Percentiles rank a stretch among this genome's conserved stretches.
These are phyloP conservation scores for Botrytis galanthina DNA, from an alignment of 2,329 filamentous ascomycete species.

Conservation along the genomic window DNA sequence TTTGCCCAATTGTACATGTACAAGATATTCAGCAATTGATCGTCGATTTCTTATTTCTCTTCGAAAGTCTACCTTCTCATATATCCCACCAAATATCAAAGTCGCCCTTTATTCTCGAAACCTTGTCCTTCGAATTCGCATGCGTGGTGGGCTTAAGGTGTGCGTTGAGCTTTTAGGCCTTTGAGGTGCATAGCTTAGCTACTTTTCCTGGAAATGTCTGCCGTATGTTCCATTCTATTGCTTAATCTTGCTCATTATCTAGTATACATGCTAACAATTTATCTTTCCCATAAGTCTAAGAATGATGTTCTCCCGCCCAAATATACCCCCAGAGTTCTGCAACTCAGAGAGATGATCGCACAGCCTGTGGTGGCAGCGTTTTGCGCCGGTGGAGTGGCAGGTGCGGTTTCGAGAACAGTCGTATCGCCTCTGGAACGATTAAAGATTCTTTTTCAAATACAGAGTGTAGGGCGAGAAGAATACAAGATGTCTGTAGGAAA, in stretches of 20 bases:
- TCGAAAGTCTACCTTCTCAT: not conserved
- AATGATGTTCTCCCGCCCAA: conserved; percentile 35
- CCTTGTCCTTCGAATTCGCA: conserved; percentile 5
- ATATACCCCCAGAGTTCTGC: conserved; percentile 36
- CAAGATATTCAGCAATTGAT: conserved; percentile 11
- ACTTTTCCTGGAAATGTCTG: conserved; percentile 33
- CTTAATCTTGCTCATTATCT: not conserved
- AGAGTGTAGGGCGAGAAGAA: conserved; percentile 84
- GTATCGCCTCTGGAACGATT: conserved; percentile 93
- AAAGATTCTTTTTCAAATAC: conserved; percentile 97
- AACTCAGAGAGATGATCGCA: conserved; percentile 55
- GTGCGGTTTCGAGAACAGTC: conserved; percentile 95
- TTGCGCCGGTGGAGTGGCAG: conserved; percentile 88
- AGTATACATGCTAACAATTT: not conserved
- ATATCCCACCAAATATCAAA: not conserved
- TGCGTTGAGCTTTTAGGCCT: conserved; percentile 26
- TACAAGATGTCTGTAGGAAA: conserved; percentile 91
- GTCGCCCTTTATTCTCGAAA: not conserved
- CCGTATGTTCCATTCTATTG: conserved; percentile 31
- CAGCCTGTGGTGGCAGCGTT: conserved; percentile 90
- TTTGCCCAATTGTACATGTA: conserved; percentile 5
- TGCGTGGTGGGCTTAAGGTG: conserved; percentile 13
- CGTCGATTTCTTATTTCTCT: not conserved
- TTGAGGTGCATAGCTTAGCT: conserved; percentile 23
- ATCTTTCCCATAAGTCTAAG: conserved; percentile 26